phyloP scores from a whole-genome alignment of 768 basidiomycete genomes.

The Kwoniella sp. region DNA sequence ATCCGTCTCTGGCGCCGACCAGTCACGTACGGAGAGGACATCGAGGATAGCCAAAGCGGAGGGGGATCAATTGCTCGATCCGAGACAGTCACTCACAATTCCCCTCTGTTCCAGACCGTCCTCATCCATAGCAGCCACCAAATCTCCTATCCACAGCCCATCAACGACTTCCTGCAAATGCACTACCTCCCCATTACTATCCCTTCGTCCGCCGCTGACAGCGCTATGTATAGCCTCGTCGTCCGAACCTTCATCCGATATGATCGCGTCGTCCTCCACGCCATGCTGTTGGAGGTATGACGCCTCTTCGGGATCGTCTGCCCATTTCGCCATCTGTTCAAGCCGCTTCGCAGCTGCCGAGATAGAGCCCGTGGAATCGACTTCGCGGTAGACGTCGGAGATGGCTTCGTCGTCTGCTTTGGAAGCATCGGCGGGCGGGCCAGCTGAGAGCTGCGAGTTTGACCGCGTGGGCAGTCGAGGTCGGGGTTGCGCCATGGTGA shows the following conservation, averaged over 20 bases:
- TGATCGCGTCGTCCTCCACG: conserved; percentile 26
- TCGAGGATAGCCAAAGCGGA: neutral
- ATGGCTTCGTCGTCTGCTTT: conserved; percentile 44
- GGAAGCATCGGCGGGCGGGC: conserved; percentile 35
- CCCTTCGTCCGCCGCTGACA: conserved; percentile 59
- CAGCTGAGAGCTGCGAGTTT: conserved; percentile 22
- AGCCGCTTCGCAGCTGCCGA: conserved; percentile 42
- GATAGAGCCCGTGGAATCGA: conserved; percentile 35
- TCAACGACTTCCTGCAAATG: conserved; percentile 84
- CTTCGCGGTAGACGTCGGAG: conserved; percentile 36
- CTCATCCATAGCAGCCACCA: conserved; percentile 69
- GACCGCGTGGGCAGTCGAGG: conserved; percentile 29
- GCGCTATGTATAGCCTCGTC: conserved; percentile 64
- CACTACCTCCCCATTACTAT: conserved; percentile 73
- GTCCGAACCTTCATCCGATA: conserved; percentile 70
- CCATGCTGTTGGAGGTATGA: conserved; percentile 25
- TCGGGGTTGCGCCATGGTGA: conserved; percentile 1
- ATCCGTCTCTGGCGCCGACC: no score
- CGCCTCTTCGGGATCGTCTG: conserved; percentile 37
- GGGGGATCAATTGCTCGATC: neutral
- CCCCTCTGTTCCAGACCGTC: conserved; percentile 67
- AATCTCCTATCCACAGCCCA: conserved; percentile 81
- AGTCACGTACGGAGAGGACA: conserved; percentile 33
- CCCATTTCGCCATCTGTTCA: conserved; percentile 28
- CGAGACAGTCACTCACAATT: conserved; percentile 61